Conservation (phyloP, 2,329 filamentous ascomycete genomes). For the Hysterium pulicare region DNA sequence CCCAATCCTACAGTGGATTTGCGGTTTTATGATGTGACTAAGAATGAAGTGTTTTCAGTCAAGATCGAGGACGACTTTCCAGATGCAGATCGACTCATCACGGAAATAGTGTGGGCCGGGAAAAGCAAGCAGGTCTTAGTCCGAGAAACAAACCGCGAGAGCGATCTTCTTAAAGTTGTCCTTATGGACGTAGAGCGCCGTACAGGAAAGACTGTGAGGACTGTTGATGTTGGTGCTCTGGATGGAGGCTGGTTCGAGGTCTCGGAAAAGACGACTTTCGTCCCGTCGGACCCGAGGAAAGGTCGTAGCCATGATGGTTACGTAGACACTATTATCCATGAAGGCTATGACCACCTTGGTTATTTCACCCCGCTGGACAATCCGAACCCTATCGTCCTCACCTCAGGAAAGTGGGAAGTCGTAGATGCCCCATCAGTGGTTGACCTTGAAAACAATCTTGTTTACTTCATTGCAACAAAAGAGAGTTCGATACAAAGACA, state of each 20-base stretch:
- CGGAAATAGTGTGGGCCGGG: conserved; percentile 88
- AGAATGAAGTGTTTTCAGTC: conserved; percentile 75
- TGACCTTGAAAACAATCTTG: conserved; percentile 78
- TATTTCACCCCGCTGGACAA: conserved; percentile 91
- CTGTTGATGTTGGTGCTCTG: conserved; percentile 73
- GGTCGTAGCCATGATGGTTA: conserved; percentile 83
- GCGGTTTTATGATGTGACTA: conserved; percentile 80
- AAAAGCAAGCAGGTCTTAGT: conserved; percentile 70
- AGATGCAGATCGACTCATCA: conserved; percentile 83
- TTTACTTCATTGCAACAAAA: conserved; percentile 87
- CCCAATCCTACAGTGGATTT: conserved; percentile 89
- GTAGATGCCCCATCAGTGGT: conserved; percentile 79
- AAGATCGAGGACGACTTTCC: conserved; percentile 72
- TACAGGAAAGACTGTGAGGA: conserved; percentile 73
- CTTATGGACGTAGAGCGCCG: conserved; percentile 74
- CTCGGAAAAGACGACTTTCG: conserved; percentile 76
- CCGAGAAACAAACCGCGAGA: conserved; percentile 90
- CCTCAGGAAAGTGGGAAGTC: conserved; percentile 88
- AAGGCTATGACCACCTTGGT: conserved; percentile 84
- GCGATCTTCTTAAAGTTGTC: conserved; percentile 83
- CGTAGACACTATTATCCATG: conserved; percentile 82
- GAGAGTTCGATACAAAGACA: conserved; percentile 87
- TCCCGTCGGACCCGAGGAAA: conserved; percentile 76
- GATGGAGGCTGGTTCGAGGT: conserved; percentile 98
- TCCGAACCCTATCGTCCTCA: conserved; percentile 77